Percentiles rank a stretch among this genome's conserved stretches.
Conservation (phyloP, 2,329 filamentous ascomycete species). For the Alternaria triticimaculans region DNA sequence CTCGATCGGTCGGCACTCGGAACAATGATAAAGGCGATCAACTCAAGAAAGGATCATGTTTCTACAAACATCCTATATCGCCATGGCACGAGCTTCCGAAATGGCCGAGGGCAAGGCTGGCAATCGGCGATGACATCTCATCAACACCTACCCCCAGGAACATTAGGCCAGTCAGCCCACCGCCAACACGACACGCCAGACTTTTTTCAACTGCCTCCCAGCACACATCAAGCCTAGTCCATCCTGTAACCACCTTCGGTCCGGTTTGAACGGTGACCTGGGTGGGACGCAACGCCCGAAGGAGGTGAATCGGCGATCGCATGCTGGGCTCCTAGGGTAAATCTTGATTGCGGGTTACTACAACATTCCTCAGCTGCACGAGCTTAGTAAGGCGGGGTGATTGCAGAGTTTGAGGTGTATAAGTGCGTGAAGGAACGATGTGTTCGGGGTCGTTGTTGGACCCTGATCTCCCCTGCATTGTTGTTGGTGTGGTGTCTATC, state of each 20-base stretch:
- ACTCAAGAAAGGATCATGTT: background rate
- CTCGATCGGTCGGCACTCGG: background rate
- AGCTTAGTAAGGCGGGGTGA: slow-evolving; percentile 11
- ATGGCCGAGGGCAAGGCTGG: slow-evolving; percentile 9
- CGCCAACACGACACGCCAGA: background rate
- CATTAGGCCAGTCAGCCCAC: background rate
- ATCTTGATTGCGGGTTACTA: slow-evolving; percentile 1
- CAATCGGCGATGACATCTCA: slow-evolving; percentile 14
- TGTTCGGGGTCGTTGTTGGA: background rate
- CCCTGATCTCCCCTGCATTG: background rate
- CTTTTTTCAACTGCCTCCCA: background rate
- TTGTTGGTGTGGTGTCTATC: background rate
- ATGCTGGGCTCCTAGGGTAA: slow-evolving; percentile 4
- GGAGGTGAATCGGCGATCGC: slow-evolving; percentile 15
- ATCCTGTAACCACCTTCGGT: background rate
- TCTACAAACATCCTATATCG: background rate
- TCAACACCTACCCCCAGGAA: background rate
- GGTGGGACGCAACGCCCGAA: background rate
- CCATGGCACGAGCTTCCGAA: slow-evolving; percentile 3
- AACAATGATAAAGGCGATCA: background rate
- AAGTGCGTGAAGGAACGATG: background rate
- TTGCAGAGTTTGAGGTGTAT: slow-evolving; percentile 1
- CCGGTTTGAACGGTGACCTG: background rate
- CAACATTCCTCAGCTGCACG: background rate
- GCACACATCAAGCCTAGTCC: background rate